Percentiles rank a stretch among this genome's conserved stretches.
Conservation (phyloP, 179 eudicot species). For the Actinidia chinensis region DNA sequence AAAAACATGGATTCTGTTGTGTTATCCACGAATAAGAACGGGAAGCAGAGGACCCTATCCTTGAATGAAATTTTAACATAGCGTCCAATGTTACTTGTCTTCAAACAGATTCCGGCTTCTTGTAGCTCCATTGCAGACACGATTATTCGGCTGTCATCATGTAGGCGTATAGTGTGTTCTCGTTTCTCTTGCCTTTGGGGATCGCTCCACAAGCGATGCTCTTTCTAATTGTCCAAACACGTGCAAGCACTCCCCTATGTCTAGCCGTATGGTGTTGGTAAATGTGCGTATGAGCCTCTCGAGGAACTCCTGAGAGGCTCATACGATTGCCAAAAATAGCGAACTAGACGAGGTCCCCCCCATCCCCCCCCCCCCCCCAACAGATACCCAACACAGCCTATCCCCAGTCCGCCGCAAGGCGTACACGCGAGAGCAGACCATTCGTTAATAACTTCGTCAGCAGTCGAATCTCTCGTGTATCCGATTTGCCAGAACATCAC, state of each 20-base stretch:
- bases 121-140: conserved; percentile 38
- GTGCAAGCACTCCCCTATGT: conserved; percentile 32
- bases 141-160: conserved; percentile 17
- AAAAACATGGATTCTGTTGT: conserved; percentile 34
- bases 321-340: too few relatives aligned
- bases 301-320: too few relatives aligned
- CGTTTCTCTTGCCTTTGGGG: background rate
- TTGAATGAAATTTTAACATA: conserved; percentile 35
- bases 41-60: conserved; percentile 37
- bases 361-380: too few relatives aligned
- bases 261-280: background rate
- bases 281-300: too few relatives aligned
- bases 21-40: conserved; percentile 37
- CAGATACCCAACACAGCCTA: too few relatives aligned
- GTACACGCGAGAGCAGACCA: too few relatives aligned
- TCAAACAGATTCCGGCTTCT: conserved; percentile 44
- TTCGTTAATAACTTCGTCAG: too few relatives aligned
- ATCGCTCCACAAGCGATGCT: conserved; percentile 20
- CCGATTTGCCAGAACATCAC: too few relatives aligned
- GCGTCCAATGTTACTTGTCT: conserved; percentile 28
- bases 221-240: conserved; percentile 34
- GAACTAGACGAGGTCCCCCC: too few relatives aligned
- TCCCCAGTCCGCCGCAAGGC: too few relatives aligned
- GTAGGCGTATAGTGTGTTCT: too few relatives aligned
- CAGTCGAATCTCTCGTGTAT: too few relatives aligned